Evolutionary conservation across 2,329 filamentous ascomycete genomes (phyloP), one percentile per base, ranked within the genome.

Genomic region (Biscogniauxia sp.): DNA sequence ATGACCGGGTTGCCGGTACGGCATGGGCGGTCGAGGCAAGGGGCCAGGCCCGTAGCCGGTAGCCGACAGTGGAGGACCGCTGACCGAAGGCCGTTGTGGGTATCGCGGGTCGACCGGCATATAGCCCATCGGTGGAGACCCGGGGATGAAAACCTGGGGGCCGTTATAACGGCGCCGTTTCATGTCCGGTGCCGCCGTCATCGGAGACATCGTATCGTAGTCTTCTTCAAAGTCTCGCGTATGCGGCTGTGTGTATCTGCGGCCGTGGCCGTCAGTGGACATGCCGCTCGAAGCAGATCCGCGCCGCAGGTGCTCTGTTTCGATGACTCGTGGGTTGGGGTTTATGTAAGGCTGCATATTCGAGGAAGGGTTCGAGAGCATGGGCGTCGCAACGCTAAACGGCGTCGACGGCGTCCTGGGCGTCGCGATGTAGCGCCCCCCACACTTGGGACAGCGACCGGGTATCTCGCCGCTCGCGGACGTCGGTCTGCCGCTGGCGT

Each of bases 361-460:
- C 17, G 57, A 32, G 11, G 62, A 55, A n/a, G 61, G 63, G 56
- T 66, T 68, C 25, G 67, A 53, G 9, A 58, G 57, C 9, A 71
- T 68, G 7, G 74, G 70, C 2, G 76, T 72, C 2, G 78, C 73
- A 3, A 73, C 74, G 19, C 74, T 69, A 57, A 79, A 78, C 0
- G 82, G 79, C 2, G 79, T 82, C 17, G 77, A 82, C 0, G 87
- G 85, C 8, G 86, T 88, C 49, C 81, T 80, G 0, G 87, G 85
- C 5, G 86, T 85, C 56, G 83, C 82, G 68, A 88, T 86, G 70
- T 82, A 87, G 11, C 86, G 81, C 13, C 90, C 90, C 62, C 88
- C 87, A 67, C 91, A 93, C 79, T 88, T 91, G 37, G 82, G 79
- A 72, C 91, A 94, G 65, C 84, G 80, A 23, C 78, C 78, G n/a